Evolutionary conservation across 176 grass and related monocot genomes (phyloP), one percentile per base, ranked within the genome.

Genomic region (Neostapfia colusana): DNA sequence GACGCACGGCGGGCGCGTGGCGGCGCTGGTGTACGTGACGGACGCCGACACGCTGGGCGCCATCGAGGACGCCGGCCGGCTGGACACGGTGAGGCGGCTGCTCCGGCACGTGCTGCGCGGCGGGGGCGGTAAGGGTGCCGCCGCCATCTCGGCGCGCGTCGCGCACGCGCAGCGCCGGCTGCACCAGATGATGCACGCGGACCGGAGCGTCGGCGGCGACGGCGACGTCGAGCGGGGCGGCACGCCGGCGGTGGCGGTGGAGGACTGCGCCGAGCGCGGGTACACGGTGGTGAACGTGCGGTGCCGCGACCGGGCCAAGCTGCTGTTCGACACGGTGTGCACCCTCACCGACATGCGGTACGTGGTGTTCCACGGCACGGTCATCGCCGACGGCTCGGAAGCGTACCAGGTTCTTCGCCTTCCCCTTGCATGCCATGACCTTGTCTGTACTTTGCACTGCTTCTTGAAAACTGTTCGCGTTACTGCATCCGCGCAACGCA

Each of bases 291-390:
- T 93, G 61, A 91, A 91, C 79, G 78, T 93, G 9, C 82, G 76
- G 53, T 91, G 94, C 82, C 69, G 86, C 12, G 94, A 97, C 79
- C 76, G 91, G 10, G 25, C 86, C 16, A 97, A 97, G 84, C 75
- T 97, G 56, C 75, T 97, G 27, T 97, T 97, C 34, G 94, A 97
- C 74, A 91, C 91, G 5, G 91, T 97, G 66, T 97, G 91, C 82
- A 97, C 91, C 12, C 80, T 98, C 37, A 98, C 91, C 4, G 91
- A 98, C 66, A 85, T 98, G 91, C 84, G 88, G 39, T 98, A 88
- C 81, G 86, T 98, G 4, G 91, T 98, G 2, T 98, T 86, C 88
- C 95, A 98, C 65, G 95, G 84, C 38, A 92, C 89, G 62, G 91
- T 94, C 38, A 88, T 88, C 55, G 84, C 91, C 44, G 91, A 97